Evolutionary conservation across 2,329 filamentous ascomycete genomes (phyloP).

Genomic region (Fusarium annulatum): DNA sequence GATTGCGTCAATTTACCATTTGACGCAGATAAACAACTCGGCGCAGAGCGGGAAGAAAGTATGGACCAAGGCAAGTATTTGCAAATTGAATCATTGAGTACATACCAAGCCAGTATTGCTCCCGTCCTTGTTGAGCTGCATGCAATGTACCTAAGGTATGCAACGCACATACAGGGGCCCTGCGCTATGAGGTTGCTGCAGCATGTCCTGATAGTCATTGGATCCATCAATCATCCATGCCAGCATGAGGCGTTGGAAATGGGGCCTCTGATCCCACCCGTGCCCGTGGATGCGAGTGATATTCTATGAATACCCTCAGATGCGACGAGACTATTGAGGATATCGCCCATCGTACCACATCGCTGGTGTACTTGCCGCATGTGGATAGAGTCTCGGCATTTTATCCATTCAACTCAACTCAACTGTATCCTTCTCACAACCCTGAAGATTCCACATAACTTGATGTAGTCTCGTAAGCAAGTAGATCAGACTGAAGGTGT

Average conservation of each 20-base stretch:
- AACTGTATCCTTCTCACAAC: background rate
- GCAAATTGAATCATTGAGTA: background rate
- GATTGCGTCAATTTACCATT: background rate
- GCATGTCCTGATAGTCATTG: slow-evolving; percentile 20
- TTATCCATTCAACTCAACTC: background rate
- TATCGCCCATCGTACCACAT: background rate
- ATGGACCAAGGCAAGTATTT: background rate
- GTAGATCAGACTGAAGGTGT: background rate
- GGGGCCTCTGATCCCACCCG: slow-evolving; percentile 10
- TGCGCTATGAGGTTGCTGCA: background rate
- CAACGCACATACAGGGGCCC: background rate
- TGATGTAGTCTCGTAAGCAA: background rate
- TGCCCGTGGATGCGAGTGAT: background rate
- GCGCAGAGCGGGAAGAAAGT: background rate
- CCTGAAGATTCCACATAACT: background rate
- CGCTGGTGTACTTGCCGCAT: background rate
- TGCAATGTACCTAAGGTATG: background rate
- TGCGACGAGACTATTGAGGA: background rate
- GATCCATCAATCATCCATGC: background rate
- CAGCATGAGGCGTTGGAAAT: slow-evolving; percentile 9
- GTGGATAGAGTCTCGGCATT: background rate
- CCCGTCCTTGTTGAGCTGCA: background rate
- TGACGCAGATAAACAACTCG: background rate
- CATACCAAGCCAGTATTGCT: background rate
- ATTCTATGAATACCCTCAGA: background rate